Evolutionary conservation across 148 eudicot genomes (phyloP).

Genomic region (Fagopyrum homotropicum): DNA sequence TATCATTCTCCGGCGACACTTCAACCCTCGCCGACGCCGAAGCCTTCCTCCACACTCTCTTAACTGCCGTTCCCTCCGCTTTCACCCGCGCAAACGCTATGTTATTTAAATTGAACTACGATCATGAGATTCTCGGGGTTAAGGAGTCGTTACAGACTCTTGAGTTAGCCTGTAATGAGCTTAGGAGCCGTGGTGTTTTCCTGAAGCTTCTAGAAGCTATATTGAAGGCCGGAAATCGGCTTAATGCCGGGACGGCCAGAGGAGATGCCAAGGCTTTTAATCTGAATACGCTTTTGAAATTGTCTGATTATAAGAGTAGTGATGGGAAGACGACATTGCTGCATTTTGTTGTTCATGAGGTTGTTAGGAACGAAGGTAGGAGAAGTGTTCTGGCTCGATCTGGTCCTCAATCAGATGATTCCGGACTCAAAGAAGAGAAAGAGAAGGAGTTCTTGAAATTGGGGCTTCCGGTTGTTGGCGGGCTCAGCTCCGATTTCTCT

Average conservation of each 20-base stretch:
- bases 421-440: slow-evolving; percentile 40
- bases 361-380: slow-evolving; percentile 30
- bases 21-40: slow-evolving; percentile 74
- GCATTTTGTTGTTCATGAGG: slow-evolving; percentile 33
- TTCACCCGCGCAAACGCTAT: slow-evolving; percentile 64
- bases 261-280: slow-evolving; percentile 36
- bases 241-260: slow-evolving; percentile 29
- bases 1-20: slow-evolving; percentile 51
- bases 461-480: slow-evolving; percentile 77
- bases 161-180: slow-evolving; percentile 37
- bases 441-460: slow-evolving; percentile 66
- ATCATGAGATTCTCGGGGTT: slow-evolving; percentile 42
- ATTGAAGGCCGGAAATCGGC: slow-evolving; percentile 29
- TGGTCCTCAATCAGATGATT: slow-evolving; percentile 12
- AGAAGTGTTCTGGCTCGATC: slow-evolving; percentile 33
- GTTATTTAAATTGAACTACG: slow-evolving; percentile 60
- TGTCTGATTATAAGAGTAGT: slow-evolving; percentile 25
- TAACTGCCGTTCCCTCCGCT: slow-evolving; percentile 66
- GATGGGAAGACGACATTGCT: slow-evolving; percentile 32
- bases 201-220: slow-evolving; percentile 33
- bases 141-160: slow-evolving; percentile 48
- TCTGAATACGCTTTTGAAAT: slow-evolving; percentile 33
- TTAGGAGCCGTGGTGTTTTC: slow-evolving; percentile 25
- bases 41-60: slow-evolving; percentile 69
- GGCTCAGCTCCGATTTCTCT: slow-evolving; percentile 56